Percentiles rank a stretch among this genome's conserved stretches.
phyloP scores from a whole-genome alignment of 192 early-diverging fungal species.

The Coemansia aciculifera region DNA sequence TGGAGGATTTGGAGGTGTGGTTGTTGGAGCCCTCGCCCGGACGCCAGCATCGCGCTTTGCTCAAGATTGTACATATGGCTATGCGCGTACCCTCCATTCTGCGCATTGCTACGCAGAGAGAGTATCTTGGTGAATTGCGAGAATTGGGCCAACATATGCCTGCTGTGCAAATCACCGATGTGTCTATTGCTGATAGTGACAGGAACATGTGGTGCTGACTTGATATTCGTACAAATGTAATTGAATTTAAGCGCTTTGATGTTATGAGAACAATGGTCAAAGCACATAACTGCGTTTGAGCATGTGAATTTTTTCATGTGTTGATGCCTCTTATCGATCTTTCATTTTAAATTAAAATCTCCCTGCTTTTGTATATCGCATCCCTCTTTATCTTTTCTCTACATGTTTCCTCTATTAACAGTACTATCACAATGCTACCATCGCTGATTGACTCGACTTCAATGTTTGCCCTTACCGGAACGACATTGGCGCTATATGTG shows the following conservation, averaged over 20 bases:
- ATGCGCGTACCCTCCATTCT: conserved; percentile 29
- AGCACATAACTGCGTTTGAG: background rate
- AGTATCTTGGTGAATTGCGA: conserved; percentile 15
- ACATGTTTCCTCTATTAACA: background rate
- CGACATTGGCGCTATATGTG: background rate
- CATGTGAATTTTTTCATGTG: background rate
- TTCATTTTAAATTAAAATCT: background rate
- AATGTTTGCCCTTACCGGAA: background rate
- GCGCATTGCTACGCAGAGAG: conserved; percentile 13
- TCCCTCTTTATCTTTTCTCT: background rate
- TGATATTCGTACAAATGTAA: background rate
- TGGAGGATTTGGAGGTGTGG: conserved; percentile 16
- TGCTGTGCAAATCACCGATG: background rate
- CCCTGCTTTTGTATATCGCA: background rate
- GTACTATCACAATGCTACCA: background rate
- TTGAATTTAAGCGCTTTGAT: background rate
- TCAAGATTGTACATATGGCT: conserved; percentile 26
- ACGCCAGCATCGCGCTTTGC: conserved; percentile 14
- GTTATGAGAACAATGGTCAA: no score
- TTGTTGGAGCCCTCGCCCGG: conserved; percentile 8
- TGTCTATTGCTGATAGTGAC: background rate
- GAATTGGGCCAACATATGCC: background rate
- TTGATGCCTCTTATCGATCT: background rate
- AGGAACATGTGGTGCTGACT: background rate
- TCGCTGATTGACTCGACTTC: background rate